These are phyloP conservation scores for Rhizopus stolonifer DNA, from an alignment of 371 early-diverging fungal species.

Conservation along the genomic window DNA sequence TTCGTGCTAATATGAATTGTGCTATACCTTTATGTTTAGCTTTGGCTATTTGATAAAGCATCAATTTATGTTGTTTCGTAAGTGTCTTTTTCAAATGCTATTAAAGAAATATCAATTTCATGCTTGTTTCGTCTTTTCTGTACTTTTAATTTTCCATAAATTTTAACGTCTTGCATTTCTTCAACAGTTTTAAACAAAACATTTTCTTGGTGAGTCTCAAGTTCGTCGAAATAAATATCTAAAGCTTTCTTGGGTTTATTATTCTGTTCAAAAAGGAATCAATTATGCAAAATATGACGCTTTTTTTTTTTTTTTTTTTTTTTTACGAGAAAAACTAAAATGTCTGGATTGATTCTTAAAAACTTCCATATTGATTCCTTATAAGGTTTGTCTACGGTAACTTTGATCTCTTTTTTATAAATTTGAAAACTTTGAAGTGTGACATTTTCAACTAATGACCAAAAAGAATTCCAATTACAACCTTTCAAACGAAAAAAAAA, in stretches of 20 bases:
- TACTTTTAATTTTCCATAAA: too few species aligned
- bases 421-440: too few species aligned
- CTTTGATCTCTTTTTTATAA: too few species aligned
- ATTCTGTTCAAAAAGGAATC: too few species aligned
- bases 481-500: conserved; percentile 1
- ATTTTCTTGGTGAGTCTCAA: too few species aligned
- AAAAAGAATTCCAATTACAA: conserved; percentile 7
- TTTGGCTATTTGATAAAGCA: conserved; percentile 11
- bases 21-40: conserved; percentile 7
- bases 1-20: conserved; percentile 8
- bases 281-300: background rate
- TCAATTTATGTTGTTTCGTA: conserved; percentile 2
- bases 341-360: background rate
- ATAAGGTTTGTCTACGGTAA: background rate
- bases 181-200: too few species aligned
- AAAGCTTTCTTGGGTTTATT: too few species aligned
- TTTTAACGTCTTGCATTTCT: too few species aligned
- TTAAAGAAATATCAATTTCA: too few species aligned
- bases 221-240: too few species aligned
- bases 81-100: conserved; percentile 2
- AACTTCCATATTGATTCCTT: background rate
- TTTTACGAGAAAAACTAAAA: background rate
- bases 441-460: background rate
- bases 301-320: background rate
- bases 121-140: too few species aligned